phyloP scores from a whole-genome alignment of 2,329 filamentous ascomycete species.

The Cladosporium sp. region DNA sequence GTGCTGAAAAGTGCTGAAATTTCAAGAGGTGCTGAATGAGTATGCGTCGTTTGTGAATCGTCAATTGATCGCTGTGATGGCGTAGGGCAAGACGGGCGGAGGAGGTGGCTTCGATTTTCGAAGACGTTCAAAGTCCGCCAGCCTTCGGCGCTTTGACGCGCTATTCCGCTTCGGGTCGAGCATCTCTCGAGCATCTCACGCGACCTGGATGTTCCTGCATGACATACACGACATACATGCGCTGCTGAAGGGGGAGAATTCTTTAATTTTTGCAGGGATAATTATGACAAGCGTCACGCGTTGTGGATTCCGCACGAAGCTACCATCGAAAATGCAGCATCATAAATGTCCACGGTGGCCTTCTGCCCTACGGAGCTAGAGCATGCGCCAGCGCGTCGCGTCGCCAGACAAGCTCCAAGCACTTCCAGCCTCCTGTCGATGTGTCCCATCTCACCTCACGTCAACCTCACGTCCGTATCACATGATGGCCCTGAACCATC shows the following conservation, averaged over 20 bases:
- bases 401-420: not conserved
- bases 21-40: not conserved
- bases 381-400: not conserved
- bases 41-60: slow-evolving; percentile 1
- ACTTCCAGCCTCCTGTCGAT: not conserved
- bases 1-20: not conserved
- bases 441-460: too few species aligned
- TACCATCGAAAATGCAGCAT: not conserved
- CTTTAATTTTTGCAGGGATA: too few species aligned
- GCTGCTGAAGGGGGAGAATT: too few species aligned
- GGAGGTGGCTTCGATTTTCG: not conserved
- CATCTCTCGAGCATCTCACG: not conserved
- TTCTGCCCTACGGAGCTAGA: too few species aligned
- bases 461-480: too few species aligned
- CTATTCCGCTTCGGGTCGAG: not conserved
- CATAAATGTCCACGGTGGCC: not conserved
- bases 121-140: not conserved
- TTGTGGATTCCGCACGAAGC: not conserved
- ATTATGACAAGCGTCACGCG: not conserved
- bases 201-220: not conserved
- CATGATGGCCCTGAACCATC: too few species aligned
- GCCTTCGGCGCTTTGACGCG: not conserved
- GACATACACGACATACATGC: not conserved
- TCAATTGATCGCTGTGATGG: not conserved
- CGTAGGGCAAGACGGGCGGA: not conserved